Base-by-base conservation (phyloP, 2,329 filamentous ascomycete species). In the Exophiala xenobiotica region DNA sequence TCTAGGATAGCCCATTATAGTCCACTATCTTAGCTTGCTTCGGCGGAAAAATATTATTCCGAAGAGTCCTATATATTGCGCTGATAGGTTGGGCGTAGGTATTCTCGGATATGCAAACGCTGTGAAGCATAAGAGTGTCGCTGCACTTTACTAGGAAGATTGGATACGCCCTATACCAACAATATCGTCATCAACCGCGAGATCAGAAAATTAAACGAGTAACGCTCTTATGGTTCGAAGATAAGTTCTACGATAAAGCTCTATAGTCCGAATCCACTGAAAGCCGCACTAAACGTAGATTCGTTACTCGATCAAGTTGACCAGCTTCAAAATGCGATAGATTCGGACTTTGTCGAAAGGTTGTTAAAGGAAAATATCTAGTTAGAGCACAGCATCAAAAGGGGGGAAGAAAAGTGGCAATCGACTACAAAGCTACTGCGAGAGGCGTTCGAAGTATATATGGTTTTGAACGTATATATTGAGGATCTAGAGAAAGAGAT, bases 361-460 rank as follows among this genome's bases (percentile, higher is more conserved):
- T 29, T 46, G n/a, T 24, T 16, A 18, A 29, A 46, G 44, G 44
- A 46, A 38, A 46, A 46, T 46, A 19, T 12, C n/a, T 33, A 14
- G 29, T 27, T 46, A 14, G 18, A 46, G 27, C 44, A 46, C n/a
- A 37, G 24, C 27, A 19, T 46, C 20, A 38, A 37, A 19, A 19
- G 44, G 12, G 44, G 44, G 29, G 38, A 29, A 46, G 22, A 46
- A 46, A 46, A 38, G 29, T 23, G 24, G 44, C 16, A 29, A n/a
- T 46, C 44, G 24, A n/a, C 19, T 24, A 26, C 44, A 24, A 46
- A 23, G 6, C 12, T 46, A 23, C 44, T 46, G 29, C 29, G 44
- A 38, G 44, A 46, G 22, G 44, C 44, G 9, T 46, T 37, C 27
- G 44, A 46, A 46, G 29, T n/a, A 9, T 46, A 46, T 38, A 29